These are phyloP conservation scores for Musa balbisiana DNA, from an alignment of 202 grass and related monocot species.

Conservation along the genomic window DNA sequence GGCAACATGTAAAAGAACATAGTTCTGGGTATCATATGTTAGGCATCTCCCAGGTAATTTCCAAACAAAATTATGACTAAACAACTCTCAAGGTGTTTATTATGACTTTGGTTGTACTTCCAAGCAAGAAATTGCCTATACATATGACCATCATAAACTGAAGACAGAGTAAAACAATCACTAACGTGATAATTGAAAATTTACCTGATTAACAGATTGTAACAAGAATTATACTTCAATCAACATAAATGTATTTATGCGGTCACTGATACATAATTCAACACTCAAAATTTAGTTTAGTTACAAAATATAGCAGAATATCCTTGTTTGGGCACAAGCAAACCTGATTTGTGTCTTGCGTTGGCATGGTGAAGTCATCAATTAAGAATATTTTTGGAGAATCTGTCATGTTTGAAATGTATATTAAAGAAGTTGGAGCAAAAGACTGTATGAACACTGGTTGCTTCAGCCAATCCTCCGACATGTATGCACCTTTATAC, in stretches of 20 bases:
- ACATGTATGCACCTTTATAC: constrained; percentile 73
- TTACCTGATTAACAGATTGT: too few relatives aligned
- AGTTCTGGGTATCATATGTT: too few relatives aligned
- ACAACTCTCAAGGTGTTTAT: too few relatives aligned
- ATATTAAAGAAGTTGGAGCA: constrained; percentile 75
- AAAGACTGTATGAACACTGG: constrained; percentile 80
- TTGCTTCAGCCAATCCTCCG: constrained; percentile 57
- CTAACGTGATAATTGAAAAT: background rate
- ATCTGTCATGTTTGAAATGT: constrained; percentile 69
- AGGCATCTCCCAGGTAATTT: too few relatives aligned
- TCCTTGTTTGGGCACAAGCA: background rate
- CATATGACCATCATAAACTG: too few relatives aligned
- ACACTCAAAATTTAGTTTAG: too few relatives aligned
- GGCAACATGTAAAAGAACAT: too few relatives aligned
- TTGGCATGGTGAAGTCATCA: constrained; percentile 44
- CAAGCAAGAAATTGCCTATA: too few relatives aligned
- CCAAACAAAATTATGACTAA: too few relatives aligned
- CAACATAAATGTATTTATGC: background rate
- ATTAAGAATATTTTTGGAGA: constrained; percentile 79
- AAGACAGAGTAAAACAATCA: too few relatives aligned
- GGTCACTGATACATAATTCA: background rate
- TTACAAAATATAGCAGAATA: background rate
- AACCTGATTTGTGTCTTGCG: constrained; percentile 93
- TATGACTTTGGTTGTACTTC: too few relatives aligned
- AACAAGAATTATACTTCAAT: too few relatives aligned